Evolutionary conservation across 2,329 filamentous ascomycete species (phyloP).

Genomic region (Alternaria ethzedia): DNA sequence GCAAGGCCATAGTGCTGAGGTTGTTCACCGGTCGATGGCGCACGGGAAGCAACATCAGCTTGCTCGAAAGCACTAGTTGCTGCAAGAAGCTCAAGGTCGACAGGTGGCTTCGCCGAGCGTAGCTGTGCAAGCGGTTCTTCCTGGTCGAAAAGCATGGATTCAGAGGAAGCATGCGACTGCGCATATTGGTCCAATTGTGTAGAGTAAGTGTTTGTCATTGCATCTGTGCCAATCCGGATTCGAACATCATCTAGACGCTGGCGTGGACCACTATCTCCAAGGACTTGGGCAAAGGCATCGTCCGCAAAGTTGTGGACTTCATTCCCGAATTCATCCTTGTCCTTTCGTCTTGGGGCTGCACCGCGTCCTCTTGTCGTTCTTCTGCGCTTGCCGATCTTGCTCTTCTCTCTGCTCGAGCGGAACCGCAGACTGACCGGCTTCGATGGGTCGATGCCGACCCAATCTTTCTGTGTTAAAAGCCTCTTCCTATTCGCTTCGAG

Average conservation of each 20-base stretch:
- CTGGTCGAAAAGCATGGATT: slow-evolving; percentile 47
- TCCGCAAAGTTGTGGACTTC: neutral
- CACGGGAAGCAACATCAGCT: neutral
- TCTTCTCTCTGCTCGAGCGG: slow-evolving; percentile 32
- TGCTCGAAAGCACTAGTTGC: slow-evolving; percentile 1
- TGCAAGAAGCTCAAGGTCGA: slow-evolving; percentile 2
- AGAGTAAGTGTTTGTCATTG: slow-evolving; percentile 34
- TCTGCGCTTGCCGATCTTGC: slow-evolving; percentile 43
- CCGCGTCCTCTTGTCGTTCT: slow-evolving; percentile 20
- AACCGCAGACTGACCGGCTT: slow-evolving; percentile 40
- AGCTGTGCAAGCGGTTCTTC: slow-evolving; percentile 18
- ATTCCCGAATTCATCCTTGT: neutral
- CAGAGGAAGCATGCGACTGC: slow-evolving; percentile 32
- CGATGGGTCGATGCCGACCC: slow-evolving; percentile 41
- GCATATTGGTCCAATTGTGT: slow-evolving; percentile 12
- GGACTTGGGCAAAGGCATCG: slow-evolving; percentile 4
- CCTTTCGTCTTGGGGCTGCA: slow-evolving; percentile 1
- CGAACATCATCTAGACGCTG: slow-evolving; percentile 32
- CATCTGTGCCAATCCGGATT: slow-evolving; percentile 47
- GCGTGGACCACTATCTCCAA: slow-evolving; percentile 16
- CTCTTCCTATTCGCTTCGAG: slow-evolving; percentile 38
- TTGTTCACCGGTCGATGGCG: slow-evolving; percentile 4
- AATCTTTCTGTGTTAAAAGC: slow-evolving; percentile 42
- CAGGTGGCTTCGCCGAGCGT: slow-evolving; percentile 3
- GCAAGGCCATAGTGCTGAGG: neutral